Percentiles rank a stretch among this genome's conserved stretches.
These are phyloP conservation scores for Debaryomyces sp. DNA, from an alignment of 1,139 yeast genomes.

Conservation along the genomic window DNA sequence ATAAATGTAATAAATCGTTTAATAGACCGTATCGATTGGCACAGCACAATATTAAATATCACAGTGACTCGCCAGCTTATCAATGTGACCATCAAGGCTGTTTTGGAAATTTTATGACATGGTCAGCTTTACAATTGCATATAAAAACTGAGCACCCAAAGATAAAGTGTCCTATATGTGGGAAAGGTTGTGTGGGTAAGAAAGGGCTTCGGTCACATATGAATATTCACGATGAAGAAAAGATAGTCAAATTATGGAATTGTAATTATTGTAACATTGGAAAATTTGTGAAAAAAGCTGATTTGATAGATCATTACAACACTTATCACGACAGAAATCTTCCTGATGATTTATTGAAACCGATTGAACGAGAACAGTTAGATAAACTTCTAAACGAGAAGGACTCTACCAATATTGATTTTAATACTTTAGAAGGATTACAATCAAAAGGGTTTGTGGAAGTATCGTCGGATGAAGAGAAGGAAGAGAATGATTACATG, in stretches of 20 bases:
- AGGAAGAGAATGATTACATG: conserved; percentile 10
- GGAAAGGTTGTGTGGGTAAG: conserved; percentile 73
- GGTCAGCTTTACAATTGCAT: conserved; percentile 79
- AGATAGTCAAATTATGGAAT: conserved; percentile 59
- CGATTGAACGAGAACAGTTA: conserved; percentile 25
- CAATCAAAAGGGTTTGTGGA: not conserved
- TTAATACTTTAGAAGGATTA: conserved; percentile 2
- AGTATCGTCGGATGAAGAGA: conserved; percentile 16
- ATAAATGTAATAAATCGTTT: conserved; percentile 60
- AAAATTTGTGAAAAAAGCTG: conserved; percentile 36
- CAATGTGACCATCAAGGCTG: conserved; percentile 69
- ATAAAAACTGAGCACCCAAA: conserved; percentile 74
- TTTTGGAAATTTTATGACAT: conserved; percentile 61
- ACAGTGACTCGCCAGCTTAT: conserved; percentile 55
- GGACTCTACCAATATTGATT: conserved; percentile 10
- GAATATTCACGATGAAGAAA: conserved; percentile 55
- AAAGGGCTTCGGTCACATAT: conserved; percentile 73
- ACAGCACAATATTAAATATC: conserved; percentile 63
- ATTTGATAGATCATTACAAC: conserved; percentile 46
- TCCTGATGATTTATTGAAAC: conserved; percentile 35
- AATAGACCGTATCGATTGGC: conserved; percentile 62
- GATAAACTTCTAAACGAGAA: conserved; percentile 23
- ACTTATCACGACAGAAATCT: conserved; percentile 44
- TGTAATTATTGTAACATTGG: conserved; percentile 54
- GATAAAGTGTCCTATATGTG: conserved; percentile 66